phyloP scores from a whole-genome alignment of 495 filamentous ascomycete species.

The Hypoxylon fragiforme region DNA sequence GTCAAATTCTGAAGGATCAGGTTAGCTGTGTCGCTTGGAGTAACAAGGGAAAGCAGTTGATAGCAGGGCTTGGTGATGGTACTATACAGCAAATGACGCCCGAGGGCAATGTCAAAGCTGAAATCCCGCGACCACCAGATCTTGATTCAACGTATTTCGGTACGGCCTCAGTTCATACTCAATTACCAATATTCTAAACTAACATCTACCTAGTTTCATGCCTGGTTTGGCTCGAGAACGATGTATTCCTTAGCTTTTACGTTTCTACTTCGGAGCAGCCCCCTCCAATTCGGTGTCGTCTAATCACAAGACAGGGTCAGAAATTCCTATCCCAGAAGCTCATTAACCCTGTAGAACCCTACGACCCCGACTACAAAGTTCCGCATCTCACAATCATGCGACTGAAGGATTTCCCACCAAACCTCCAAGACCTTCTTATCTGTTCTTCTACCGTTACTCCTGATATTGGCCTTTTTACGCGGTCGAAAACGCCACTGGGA shows the following conservation, averaged over 20 bases:
- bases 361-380: constrained; percentile 59
- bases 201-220: constrained; percentile 66
- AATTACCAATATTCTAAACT: constrained; percentile 27
- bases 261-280: constrained; percentile 61
- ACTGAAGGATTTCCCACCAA: constrained; percentile 75
- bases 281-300: constrained; percentile 68
- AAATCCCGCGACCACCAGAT: constrained; percentile 75
- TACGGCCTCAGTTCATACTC: constrained; percentile 43
- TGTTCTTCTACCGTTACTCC: constrained; percentile 76
- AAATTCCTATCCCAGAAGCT: constrained; percentile 72
- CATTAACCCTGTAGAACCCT: constrained; percentile 70
- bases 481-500: constrained; percentile 67
- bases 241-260: constrained; percentile 79
- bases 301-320: constrained; percentile 67
- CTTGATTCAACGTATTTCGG: constrained; percentile 69
- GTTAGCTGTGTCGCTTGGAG: constrained; percentile 93
- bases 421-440: constrained; percentile 76
- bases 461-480: constrained; percentile 77
- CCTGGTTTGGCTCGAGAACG: constrained; percentile 84
- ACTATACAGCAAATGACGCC: constrained; percentile 81
- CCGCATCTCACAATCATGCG: constrained; percentile 77
- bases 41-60: constrained; percentile 85
- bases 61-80: constrained; percentile 85
- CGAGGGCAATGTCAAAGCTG: constrained; percentile 70
- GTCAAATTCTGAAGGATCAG: constrained; percentile 67